Evolutionary conservation across 2,329 filamentous ascomycete species (phyloP).

Genomic region (Cordyceps pruinosa): DNA sequence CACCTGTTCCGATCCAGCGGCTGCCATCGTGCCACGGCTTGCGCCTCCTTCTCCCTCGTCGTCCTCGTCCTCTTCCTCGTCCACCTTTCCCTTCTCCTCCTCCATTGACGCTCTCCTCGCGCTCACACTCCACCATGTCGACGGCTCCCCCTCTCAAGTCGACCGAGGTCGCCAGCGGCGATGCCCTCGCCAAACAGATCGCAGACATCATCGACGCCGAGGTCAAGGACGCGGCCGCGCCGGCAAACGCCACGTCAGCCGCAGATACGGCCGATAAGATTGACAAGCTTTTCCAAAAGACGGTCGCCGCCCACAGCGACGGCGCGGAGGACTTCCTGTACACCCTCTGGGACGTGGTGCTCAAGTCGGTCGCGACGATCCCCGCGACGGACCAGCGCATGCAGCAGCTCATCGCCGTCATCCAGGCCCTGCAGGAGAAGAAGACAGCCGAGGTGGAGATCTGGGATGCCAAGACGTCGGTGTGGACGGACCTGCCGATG

Average conservation of each 20-base stretch:
- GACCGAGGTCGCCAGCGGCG: constrained; percentile 5
- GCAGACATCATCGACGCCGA: constrained; percentile 20
- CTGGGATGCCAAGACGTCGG: constrained; percentile 20
- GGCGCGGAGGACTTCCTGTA: constrained; percentile 21
- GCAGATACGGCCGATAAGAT: constrained; percentile 19
- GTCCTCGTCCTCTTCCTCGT: background rate
- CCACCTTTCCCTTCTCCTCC: background rate
- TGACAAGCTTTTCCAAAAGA: constrained; percentile 19
- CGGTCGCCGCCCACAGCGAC: constrained; percentile 14
- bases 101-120: background rate
- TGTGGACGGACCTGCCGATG: constrained; percentile 27
- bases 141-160: constrained; percentile 8
- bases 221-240: constrained; percentile 15
- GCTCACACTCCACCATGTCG: background rate
- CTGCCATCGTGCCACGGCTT: background rate
- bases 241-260: constrained; percentile 11
- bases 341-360: constrained; percentile 23
- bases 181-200: constrained; percentile 14
- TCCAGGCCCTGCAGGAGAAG: constrained; percentile 19
- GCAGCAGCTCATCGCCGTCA: constrained; percentile 18
- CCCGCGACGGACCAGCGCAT: constrained; percentile 22
- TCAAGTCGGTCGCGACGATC: constrained; percentile 20
- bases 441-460: constrained; percentile 21
- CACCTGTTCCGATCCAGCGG: background rate
- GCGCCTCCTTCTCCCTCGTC: background rate